Evolutionary conservation across 2,329 filamentous ascomycete genomes (phyloP).

Genomic region (Fusarium marasasianum): DNA sequence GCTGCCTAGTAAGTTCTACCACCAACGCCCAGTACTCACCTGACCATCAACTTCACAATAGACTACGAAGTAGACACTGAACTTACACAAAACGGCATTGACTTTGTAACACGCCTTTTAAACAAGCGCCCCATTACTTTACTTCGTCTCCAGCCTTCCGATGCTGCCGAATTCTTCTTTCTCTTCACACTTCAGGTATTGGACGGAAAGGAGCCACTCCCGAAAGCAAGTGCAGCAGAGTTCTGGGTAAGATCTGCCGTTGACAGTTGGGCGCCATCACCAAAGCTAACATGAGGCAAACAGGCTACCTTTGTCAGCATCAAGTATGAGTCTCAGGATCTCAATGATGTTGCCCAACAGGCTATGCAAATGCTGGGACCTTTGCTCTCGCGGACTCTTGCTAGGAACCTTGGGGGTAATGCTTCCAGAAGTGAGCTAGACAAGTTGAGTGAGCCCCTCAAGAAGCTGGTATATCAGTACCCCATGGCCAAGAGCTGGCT

Average conservation of each 20-base stretch:
- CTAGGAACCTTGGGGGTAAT: conserved; percentile 73
- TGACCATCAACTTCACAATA: conserved; percentile 46
- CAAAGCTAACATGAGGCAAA: not conserved
- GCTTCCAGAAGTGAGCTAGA: conserved; percentile 78
- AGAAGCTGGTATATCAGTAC: conserved; percentile 70
- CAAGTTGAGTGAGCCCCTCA: conserved; percentile 74
- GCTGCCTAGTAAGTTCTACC: conserved; percentile 61
- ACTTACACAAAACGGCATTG: conserved; percentile 76
- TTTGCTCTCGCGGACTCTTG: conserved; percentile 65
- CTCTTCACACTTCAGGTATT: conserved; percentile 76
- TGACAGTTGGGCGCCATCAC: no score
- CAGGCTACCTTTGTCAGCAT: conserved; percentile 64
- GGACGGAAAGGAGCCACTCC: conserved; percentile 75
- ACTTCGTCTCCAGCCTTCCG: conserved; percentile 64
- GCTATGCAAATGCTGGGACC: conserved; percentile 70
- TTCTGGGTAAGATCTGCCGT: conserved; percentile 71
- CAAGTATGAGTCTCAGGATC: conserved; percentile 53
- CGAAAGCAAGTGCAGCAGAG: conserved; percentile 76
- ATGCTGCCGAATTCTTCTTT: conserved; percentile 72
- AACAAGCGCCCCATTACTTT: conserved; percentile 69
- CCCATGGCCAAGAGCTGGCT: conserved; percentile 69
- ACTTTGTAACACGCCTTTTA: conserved; percentile 73
- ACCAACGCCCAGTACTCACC: not conserved
- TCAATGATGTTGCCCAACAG: conserved; percentile 56
- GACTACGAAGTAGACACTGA: conserved; percentile 77